Evolutionary conservation across 768 basidiomycete genomes (phyloP).

Genomic region (Pulveroboletus frians): DNA sequence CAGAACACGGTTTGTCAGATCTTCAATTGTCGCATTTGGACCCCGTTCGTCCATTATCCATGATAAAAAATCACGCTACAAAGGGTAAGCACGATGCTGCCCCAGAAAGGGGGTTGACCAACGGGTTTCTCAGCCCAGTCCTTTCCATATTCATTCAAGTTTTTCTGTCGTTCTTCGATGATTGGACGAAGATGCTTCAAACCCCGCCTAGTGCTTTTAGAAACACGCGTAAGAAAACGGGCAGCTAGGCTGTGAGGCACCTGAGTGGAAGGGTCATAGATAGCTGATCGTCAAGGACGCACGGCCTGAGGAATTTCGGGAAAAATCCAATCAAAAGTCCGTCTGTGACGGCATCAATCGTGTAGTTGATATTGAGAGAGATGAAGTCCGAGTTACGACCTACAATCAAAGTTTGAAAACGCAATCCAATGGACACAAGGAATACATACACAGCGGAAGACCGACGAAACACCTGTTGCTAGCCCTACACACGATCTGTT

Average conservation of each 20-base stretch:
- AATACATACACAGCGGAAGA: too few relatives aligned
- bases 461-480: constrained; percentile 44
- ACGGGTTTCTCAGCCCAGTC: constrained; percentile 33
- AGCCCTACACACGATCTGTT: constrained; percentile 35
- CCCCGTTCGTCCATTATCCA: constrained; percentile 28
- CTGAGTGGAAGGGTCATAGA: too few relatives aligned
- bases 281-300: not conserved
- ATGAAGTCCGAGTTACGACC: too few relatives aligned
- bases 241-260: too few relatives aligned
- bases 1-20: constrained; percentile 16
- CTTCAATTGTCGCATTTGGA: constrained; percentile 6
- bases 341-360: too few relatives aligned
- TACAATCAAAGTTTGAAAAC: too few relatives aligned
- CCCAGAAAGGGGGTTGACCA: not conserved
- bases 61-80: constrained; percentile 28
- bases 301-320: constrained; percentile 34
- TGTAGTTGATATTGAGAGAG: constrained; percentile 25
- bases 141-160: constrained; percentile 23
- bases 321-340: constrained; percentile 22
- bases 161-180: constrained; percentile 25
- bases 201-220: constrained; percentile 1
- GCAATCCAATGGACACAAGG: too few relatives aligned
- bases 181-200: constrained; percentile 23
- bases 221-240: constrained; percentile 6
- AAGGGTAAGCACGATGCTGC: not conserved